Evolutionary conservation across 768 basidiomycete genomes (phyloP), one percentile per base, ranked within the genome.

Genomic region (Mycena albidolilacea): DNA sequence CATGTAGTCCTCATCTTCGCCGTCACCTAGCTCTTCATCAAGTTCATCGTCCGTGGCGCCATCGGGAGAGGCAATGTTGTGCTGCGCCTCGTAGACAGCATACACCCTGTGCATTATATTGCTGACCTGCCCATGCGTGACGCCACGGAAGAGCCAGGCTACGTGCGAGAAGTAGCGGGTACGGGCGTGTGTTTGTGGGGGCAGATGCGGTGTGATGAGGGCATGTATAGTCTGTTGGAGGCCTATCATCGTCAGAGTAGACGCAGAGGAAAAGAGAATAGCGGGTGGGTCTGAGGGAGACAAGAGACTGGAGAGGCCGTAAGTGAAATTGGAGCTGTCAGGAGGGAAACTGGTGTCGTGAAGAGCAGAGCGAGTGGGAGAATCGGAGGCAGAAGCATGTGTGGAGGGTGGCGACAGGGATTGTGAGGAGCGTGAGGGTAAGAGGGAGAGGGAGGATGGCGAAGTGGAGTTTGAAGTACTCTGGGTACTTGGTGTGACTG

Each of bases 161-260:
- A 86, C 86, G 54, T 89, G 84, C 41, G 84, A 78, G 44, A 87
- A 78, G 75, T 90, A 91, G 1, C 81, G 83, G 35, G 79, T 79
- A 38, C 79, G 79, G 0, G 91, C 90, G 7, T 86, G 86, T 9
- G 86, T 85, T 79, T 84, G 88, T 0, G 86, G 71, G 0, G 92
- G 92, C 11, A 93, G 85, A 74, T 91, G 87, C 3, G 81, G 78
- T 67, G 87, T 85, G 55, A 93, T 85, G 50, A 90, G 77, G 50
- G 84, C 83, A 67, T 87, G 87, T 37, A 90, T 84, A 35, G 85
- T 84, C 10, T 80, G 74, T 2, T 86, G 77, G 6, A 85, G 80
- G n/a, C 90, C 90, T 75, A 89, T 80, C 23, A 91, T 90, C 0
- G 89, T 90, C 78, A 93, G 90, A 0, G 91, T 91, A 78, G 93